Evolutionary conservation across 805 yeast genomes (phyloP), one percentile per base, ranked within the genome.

Genomic region (Kodamaea kaohsiungensis): DNA sequence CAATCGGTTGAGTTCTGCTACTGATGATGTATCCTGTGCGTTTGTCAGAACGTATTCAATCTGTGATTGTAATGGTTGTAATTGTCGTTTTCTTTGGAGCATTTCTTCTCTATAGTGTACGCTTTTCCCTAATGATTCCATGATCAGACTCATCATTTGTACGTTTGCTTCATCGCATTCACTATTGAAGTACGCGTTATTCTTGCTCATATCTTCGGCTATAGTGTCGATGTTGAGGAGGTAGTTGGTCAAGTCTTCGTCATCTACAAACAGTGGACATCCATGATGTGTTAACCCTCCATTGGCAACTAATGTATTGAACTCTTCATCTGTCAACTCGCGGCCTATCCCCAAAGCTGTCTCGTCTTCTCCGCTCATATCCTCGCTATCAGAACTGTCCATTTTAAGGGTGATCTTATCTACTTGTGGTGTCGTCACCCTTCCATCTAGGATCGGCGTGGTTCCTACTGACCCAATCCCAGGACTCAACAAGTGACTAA

Each of bases 211-310:
- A 17, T 63, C 67, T 43, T 60, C 60, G 13, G 62, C 48, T 17
- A 64, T 55, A 10, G 59, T 57, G 53, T 71, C 75, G 42, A 71
- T 66, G 49, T 68, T 56, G 60, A 71, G 51, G 27, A 71, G 53
- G 55, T 68, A 67, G 39, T 65, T 61, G 13, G 65, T 61, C 42
- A 72, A 53, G 9, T 66, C 71, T 7, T 62, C 65, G 49, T 67
- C 68, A n/a, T 59, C 60, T n/a, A 53, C 52, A 17, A 61, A 40
- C 27, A 51, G 54, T 6, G 43, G 43, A 10, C 51, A 51, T n/a
- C 13, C 13, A 52, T 53, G 12, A 61, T 46, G 40, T 6, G 19
- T 12, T n/a, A 52, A 59, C 15, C 71, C 71, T 3, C 71, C 71
- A 15, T 52, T 49, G 30, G 53, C 52, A 9, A 67, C 27, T 6